These are phyloP conservation scores for Rhynchospora tenuis DNA, from an alignment of 176 grass and related monocot genomes.

Conservation along the genomic window DNA sequence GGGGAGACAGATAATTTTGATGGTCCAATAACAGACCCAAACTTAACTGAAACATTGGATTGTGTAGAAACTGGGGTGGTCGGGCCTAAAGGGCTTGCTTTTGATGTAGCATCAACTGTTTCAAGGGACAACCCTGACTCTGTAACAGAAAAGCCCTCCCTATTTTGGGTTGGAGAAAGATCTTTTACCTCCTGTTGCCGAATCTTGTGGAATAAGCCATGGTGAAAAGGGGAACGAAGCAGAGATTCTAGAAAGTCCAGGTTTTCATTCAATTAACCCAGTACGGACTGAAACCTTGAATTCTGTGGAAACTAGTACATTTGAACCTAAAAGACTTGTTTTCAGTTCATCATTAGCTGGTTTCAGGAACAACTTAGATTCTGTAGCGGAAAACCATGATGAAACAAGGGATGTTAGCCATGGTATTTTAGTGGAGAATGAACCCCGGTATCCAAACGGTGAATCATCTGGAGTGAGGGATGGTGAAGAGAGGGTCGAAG, in stretches of 20 bases:
- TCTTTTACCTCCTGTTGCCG: background rate
- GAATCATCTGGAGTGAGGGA: background rate
- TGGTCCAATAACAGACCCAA: too few relatives aligned
- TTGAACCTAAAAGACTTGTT: constrained; percentile 15
- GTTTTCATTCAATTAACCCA: background rate
- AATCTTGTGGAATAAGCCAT: background rate
- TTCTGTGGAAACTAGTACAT: background rate
- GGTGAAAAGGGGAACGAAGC: background rate
- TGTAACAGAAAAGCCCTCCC: background rate
- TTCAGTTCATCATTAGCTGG: constrained; percentile 2
- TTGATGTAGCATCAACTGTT: too few relatives aligned
- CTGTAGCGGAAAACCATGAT: background rate
- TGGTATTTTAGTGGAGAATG: too few relatives aligned
- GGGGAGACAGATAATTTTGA: background rate
- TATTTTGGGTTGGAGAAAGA: background rate
- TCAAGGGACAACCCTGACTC: background rate
- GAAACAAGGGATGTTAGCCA: too few relatives aligned
- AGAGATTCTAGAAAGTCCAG: background rate
- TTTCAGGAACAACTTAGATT: background rate
- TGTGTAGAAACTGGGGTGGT: too few relatives aligned
- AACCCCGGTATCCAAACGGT: background rate
- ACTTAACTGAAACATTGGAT: too few relatives aligned
- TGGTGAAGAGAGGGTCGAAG: background rate
- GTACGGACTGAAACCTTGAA: background rate
- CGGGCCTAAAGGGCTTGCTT: too few relatives aligned